Percentiles rank a stretch among this genome's conserved stretches.
Evolutionary conservation across 2,329 filamentous ascomycete genomes (phyloP).

Genomic region (Verticillium longisporum): DNA sequence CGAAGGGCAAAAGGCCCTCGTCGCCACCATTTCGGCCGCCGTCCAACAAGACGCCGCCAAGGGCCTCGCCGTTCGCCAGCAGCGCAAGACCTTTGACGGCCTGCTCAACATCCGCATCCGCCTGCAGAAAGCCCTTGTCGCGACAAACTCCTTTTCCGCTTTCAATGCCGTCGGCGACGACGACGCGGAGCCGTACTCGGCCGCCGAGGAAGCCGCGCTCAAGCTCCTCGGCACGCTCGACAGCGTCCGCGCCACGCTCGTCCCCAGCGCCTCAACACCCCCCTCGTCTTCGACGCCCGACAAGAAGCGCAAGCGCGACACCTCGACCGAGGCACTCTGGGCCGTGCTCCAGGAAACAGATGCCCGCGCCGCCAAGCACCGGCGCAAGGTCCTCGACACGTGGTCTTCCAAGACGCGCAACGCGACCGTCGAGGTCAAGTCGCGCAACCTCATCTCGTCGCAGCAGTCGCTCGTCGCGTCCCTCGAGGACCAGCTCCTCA

Average conservation of each 20-base stretch:
- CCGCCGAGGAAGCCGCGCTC: slow-evolving; percentile 79
- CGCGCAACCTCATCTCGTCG: slow-evolving; percentile 46
- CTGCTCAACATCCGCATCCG: slow-evolving; percentile 87
- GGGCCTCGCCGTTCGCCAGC: slow-evolving; percentile 76
- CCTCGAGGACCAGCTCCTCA: slow-evolving; percentile 61
- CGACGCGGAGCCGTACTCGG: slow-evolving; percentile 52
- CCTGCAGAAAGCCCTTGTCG: slow-evolving; percentile 82
- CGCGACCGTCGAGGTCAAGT: slow-evolving; percentile 46
- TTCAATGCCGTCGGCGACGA: slow-evolving; percentile 34
- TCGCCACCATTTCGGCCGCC: slow-evolving; percentile 54
- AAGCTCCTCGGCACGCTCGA: slow-evolving; percentile 79
- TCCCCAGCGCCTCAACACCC: slow-evolving; percentile 24
- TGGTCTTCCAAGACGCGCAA: slow-evolving; percentile 74
- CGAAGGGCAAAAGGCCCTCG: slow-evolving; percentile 59
- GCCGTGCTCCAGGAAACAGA: slow-evolving; percentile 63
- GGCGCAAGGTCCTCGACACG: slow-evolving; percentile 73
- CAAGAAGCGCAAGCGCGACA: slow-evolving; percentile 56
- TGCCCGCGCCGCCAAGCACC: slow-evolving; percentile 46
- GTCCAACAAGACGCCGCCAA: slow-evolving; percentile 76
- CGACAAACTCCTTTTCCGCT: slow-evolving; percentile 65
- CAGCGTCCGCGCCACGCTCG: slow-evolving; percentile 56
- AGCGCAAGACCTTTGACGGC: slow-evolving; percentile 80
- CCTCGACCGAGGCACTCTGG: slow-evolving; percentile 63
- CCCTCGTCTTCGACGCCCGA: slow-evolving; percentile 32
- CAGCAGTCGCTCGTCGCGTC: slow-evolving; percentile 60